Evolutionary conservation across 257 asterid species (phyloP).

Genomic region (Schizonepeta tenuifolia): DNA sequence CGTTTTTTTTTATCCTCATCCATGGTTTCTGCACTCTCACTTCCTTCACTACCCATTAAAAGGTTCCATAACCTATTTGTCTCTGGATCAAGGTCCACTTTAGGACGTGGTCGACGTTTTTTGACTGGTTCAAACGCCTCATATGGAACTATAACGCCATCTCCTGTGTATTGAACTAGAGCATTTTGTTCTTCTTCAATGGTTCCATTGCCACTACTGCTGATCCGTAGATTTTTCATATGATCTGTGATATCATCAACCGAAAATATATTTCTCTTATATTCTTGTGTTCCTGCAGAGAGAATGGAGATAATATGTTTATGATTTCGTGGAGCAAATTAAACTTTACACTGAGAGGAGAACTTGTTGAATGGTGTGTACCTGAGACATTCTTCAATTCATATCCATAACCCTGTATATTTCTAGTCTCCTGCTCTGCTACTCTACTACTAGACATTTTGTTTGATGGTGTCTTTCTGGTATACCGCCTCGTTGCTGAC

Average conservation of each 20-base stretch:
- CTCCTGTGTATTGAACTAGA: slow-evolving; percentile 64
- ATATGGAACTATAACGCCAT: slow-evolving; percentile 58
- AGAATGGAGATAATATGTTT: slow-evolving; percentile 17
- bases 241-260: slow-evolving; percentile 47
- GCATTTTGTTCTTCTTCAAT: slow-evolving; percentile 46
- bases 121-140: slow-evolving; percentile 53
- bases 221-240: slow-evolving; percentile 49
- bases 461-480: slow-evolving; percentile 41
- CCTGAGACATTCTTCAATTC: slow-evolving; percentile 52
- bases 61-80: slow-evolving; percentile 78
- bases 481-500: slow-evolving; percentile 36
- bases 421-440: slow-evolving; percentile 39
- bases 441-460: slow-evolving; percentile 34
- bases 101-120: slow-evolving; percentile 68
- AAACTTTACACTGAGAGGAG: slow-evolving; percentile 20
- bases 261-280: slow-evolving; percentile 27
- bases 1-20: slow-evolving; percentile 59
- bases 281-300: slow-evolving; percentile 56
- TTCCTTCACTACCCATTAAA: slow-evolving; percentile 69
- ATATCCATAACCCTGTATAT: slow-evolving; percentile 32
- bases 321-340: slow-evolving; percentile 21
- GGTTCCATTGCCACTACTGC: slow-evolving; percentile 35
- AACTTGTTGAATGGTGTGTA: slow-evolving; percentile 33
- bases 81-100: slow-evolving; percentile 89
- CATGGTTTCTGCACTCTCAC: slow-evolving; percentile 54